Conservation (phyloP, 2,329 filamentous ascomycete species). For the Calonectria hawksworthii region DNA sequence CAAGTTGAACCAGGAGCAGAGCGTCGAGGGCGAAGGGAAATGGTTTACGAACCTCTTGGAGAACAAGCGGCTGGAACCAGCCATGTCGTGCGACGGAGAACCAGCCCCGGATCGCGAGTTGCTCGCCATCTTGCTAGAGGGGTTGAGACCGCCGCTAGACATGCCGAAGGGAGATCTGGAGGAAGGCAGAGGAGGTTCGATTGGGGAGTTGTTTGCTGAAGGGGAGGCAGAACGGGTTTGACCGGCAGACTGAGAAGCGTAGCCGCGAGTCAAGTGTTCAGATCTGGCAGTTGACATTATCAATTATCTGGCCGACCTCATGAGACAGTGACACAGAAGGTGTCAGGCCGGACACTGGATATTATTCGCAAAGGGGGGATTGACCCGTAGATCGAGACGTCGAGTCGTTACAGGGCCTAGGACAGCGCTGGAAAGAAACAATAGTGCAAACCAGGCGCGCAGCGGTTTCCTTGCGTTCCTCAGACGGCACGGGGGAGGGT, state of each 20-base stretch:
- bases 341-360: conserved; percentile 45
- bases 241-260: conserved; percentile 77
- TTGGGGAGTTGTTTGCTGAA: conserved; percentile 83
- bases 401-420: conserved; percentile 12
- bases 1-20: neutral
- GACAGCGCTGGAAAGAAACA: conserved; percentile 13
- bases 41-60: conserved; percentile 84
- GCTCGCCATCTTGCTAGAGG: conserved; percentile 70
- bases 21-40: conserved; percentile 29
- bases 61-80: conserved; percentile 80
- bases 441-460: conserved; percentile 12
- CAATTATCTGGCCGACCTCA: conserved; percentile 77
- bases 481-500: conserved; percentile 6
- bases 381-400: conserved; percentile 24
- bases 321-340: conserved; percentile 49
- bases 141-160: conserved; percentile 70
- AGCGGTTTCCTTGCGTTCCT: conserved; percentile 12
- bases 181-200: conserved; percentile 75
- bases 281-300: conserved; percentile 94
- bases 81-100: conserved; percentile 94
- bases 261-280: conserved; percentile 89
- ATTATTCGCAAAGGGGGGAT: conserved; percentile 40
- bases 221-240: conserved; percentile 84
- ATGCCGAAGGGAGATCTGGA: conserved; percentile 82
- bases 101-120: conserved; percentile 85